Evolutionary conservation across 1,284 basidiomycete species (phyloP).

Genomic region (Athelia psychrophila): DNA sequence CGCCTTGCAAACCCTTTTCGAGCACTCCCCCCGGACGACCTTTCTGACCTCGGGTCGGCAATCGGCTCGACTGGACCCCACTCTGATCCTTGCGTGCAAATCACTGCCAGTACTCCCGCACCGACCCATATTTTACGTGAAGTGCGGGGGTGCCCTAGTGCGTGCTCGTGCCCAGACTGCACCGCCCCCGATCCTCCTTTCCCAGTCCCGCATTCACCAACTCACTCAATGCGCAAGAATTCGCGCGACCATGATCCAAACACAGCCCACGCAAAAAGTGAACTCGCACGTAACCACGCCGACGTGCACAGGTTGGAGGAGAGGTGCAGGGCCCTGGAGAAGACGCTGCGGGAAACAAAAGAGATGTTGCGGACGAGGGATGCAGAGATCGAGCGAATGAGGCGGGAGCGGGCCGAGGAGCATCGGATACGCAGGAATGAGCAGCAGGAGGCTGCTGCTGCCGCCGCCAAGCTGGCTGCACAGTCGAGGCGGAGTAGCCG

Average conservation of each 20-base stretch:
- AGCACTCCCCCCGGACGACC: conserved; percentile 19
- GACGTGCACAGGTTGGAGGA: conserved; percentile 57
- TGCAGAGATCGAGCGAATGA: conserved; percentile 53
- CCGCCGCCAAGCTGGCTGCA: not conserved
- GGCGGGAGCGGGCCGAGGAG: conserved; percentile 29
- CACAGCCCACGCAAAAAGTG: conserved; percentile 44
- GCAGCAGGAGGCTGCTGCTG: conserved; percentile 11
- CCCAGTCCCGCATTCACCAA: conserved; percentile 26
- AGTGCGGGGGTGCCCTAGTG: conserved; percentile 27
- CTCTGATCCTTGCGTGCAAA: conserved; percentile 22
- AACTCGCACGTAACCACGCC: conserved; percentile 50
- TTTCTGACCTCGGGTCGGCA: conserved; percentile 12
- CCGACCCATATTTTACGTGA: conserved; percentile 36
- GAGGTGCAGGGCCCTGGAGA: conserved; percentile 57
- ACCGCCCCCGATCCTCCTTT: conserved; percentile 23
- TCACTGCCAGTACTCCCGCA: not conserved
- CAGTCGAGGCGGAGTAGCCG: not conserved
- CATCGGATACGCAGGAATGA: conserved; percentile 18
- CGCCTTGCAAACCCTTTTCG: conserved; percentile 20
- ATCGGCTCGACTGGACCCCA: conserved; percentile 28
- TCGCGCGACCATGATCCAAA: conserved; percentile 33
- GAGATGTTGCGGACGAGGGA: conserved; percentile 47
- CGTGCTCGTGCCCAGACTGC: conserved; percentile 34
- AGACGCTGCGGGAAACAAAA: conserved; percentile 48
- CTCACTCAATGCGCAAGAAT: conserved; percentile 27